Base-by-base conservation (phyloP, 345 rosid genomes). In the Populus ilicifolia region DNA sequence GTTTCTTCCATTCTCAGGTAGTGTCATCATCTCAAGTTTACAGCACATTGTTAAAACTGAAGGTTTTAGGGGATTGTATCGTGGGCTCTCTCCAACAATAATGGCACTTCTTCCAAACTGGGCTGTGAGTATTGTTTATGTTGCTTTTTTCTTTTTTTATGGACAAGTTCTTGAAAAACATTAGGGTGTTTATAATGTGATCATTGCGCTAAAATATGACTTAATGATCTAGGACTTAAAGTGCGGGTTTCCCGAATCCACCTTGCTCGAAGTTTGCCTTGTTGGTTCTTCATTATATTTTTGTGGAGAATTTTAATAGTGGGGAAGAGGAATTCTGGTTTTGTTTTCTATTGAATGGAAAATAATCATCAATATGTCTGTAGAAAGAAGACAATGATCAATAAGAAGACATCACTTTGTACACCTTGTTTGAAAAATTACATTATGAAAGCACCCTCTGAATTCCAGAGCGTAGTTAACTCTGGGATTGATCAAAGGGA, bases 71-170 rank as follows among this genome's bases (percentile, higher is more conserved):
- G 99, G 99, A 70, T 63, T 95, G 87, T 95, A 95, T 74, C 94
- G 94, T 44, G 99, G 99, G 46, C 98, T 93, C 77, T 93, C 99
- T 61, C 99, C 98, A 67, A 95, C 99, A 27, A 86, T 95, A 72
- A 56, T 93, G 75, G 99, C 99, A 56, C 86, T 95, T 59, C 97
- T 93, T 70, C 98, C 99, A 5, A 96, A 92, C 72, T 96, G 99
- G 99, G 96, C 98, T 54, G 99, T 96, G 86, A 90, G 98, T 82
- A 50, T 73, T 70, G 71, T 66, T 65, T 69, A 30, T 67, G 36
- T 38, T 73, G 27, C 50, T 50, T 72, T 13, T 71, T 54, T 27
- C 29, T 14, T 16, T 36, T 20, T 38, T 67, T 36, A 29, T 36
- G 1, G 67, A 9, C 20, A 65, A 68, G 36, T 6, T 17, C 36